Base-by-base conservation (phyloP, 139 green algal genomes). In the Trebouxia sp. region DNA sequence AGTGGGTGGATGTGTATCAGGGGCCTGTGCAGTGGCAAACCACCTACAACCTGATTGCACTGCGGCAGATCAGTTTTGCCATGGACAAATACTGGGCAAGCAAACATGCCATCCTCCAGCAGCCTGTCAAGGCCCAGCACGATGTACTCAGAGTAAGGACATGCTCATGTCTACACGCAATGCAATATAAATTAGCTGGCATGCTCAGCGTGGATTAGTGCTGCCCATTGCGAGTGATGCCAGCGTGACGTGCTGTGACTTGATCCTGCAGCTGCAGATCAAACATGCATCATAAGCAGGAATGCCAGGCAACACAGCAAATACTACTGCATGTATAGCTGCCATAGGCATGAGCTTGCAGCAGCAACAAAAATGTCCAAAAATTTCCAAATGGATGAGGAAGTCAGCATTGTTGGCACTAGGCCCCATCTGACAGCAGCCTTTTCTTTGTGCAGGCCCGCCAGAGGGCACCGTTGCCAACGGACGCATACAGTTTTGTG, bases 21-120 rank as follows among this genome's bases (percentile, higher is more conserved):
- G 89, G 94, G 45, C 56, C 88, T 22, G 80, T 97, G 65, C 88
- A 93, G 0, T 98, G 95, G 95, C 91, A 98, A 69, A 96, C 97
- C 65, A 87, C 89, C 82, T 98, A 93, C 89, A 98, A 98, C 81
- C 74, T 98, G 24, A 72, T 95, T 1, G 20, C 94, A 32, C 88
- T 98, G 42, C 88, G 95, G 50, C 89, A 96, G 81, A 78, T 98
- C 17, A 97, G 92, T 51, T 98, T 91, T 66, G 87, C 83, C 0
- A 78, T 95, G 35, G 95, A 98, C 82, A 81, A 89, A 22, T 87
- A 95, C 79, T 98, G 92, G 94, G 78, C 85, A 38, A 69, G 9
- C 50, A 65, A 30, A 47, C 79, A 28, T 41, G 26, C 17, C 41
- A 70, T 17, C 58, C 26, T 10, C 26, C 24, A 30, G 32, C 8